Conservation (phyloP, 495 filamentous ascomycete species). For the Clohesyomyces aquaticus region DNA sequence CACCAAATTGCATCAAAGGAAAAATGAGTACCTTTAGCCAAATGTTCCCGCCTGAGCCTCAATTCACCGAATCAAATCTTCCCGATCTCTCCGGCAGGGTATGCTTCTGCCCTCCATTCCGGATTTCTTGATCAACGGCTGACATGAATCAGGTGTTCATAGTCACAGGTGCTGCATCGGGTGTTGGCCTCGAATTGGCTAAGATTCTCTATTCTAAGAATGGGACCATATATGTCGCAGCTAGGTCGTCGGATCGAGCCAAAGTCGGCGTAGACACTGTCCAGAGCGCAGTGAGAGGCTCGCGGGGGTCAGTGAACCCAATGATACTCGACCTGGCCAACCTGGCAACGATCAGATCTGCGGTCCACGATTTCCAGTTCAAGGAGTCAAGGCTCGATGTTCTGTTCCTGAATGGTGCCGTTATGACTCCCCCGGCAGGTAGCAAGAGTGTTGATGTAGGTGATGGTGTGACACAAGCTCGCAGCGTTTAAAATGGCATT, state of each 20-base stretch:
- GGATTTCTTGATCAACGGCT: background rate
- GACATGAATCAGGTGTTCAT: conserved; percentile 26
- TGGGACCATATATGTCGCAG: conserved; percentile 51
- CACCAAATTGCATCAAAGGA: no score
- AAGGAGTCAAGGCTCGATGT: conserved; percentile 54
- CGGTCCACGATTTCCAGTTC: conserved; percentile 48
- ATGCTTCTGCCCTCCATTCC: background rate
- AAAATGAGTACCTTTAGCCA: conserved; percentile 32
- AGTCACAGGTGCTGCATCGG: conserved; percentile 40
- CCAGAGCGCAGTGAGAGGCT: conserved; percentile 20
- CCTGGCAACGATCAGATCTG: conserved; percentile 51
- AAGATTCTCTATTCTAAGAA: conserved; percentile 51
- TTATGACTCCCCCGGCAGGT: conserved; percentile 52
- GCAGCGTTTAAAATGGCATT: no score
- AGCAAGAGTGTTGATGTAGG: no score
- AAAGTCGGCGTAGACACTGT: conserved; percentile 47
- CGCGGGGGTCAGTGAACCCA: conserved; percentile 48
- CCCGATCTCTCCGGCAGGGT: conserved; percentile 25
- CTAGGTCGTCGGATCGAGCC: conserved; percentile 43
- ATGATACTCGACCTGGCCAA: conserved; percentile 53
- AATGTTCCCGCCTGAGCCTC: conserved; percentile 27
- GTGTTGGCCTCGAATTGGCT: conserved; percentile 49
- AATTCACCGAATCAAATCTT: conserved; percentile 27
- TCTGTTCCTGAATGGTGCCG: conserved; percentile 56
- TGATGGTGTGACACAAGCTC: no score